A percentile compares a stretch with the other conserved stretches of the same genome.
These are phyloP conservation scores for Astrothelium subdiscretum DNA, from an alignment of 495 filamentous ascomycete species.

Conservation along the genomic window DNA sequence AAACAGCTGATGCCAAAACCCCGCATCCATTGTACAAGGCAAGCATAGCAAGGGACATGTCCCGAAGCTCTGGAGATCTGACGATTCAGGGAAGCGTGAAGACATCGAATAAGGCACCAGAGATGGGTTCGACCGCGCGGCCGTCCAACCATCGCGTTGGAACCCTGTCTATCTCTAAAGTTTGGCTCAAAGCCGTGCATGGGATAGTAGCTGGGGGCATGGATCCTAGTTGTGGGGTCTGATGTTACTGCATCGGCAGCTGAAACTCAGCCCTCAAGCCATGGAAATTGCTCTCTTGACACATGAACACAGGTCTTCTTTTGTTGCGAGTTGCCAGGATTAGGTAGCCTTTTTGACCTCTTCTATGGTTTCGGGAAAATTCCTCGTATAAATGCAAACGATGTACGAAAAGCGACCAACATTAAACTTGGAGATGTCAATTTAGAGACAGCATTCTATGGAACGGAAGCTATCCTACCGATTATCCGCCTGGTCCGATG, in stretches of 20 bases:
- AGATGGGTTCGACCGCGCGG: neutral
- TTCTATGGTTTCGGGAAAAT: neutral
- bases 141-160: neutral
- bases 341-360: neutral
- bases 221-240: neutral
- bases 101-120: neutral
- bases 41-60: neutral
- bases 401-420: too few relatives aligned
- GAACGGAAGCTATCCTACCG: neutral
- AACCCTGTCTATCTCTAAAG: neutral
- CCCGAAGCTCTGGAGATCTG: neutral
- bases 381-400: neutral
- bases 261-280: neutral
- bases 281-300: neutral
- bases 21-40: neutral
- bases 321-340: neutral
- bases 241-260: neutral
- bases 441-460: too few relatives aligned
- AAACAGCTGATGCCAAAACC: neutral
- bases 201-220: neutral
- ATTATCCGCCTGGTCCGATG: neutral
- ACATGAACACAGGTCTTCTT: neutral
- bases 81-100: neutral
- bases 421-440: too few relatives aligned
- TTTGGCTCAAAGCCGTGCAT: slow-evolving; percentile 1